These are phyloP conservation scores for Craspedostauros australis DNA, from an alignment of 108 stramenopile species.

Conservation along the genomic window DNA sequence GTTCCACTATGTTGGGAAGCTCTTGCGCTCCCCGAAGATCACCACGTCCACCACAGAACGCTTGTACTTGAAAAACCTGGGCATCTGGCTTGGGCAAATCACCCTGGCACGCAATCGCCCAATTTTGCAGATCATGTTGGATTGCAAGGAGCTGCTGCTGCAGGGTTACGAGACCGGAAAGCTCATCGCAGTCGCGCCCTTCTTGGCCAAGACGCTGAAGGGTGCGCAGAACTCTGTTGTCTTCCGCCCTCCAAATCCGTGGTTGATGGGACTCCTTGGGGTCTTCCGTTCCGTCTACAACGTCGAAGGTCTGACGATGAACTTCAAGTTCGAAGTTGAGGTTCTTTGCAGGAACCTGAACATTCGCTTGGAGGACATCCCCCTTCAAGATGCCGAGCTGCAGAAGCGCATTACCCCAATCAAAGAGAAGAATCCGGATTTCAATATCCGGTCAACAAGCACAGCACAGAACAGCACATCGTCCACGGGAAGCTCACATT, in stretches of 20 bases:
- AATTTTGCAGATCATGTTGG: slow-evolving; percentile 93
- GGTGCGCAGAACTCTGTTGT: slow-evolving; percentile 88
- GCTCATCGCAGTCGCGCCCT: slow-evolving; percentile 97
- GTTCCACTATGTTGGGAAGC: slow-evolving; percentile 88
- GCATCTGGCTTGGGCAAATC: slow-evolving; percentile 97
- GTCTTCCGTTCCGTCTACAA: slow-evolving; percentile 91
- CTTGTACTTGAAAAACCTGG: slow-evolving; percentile 95
- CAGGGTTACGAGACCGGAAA: slow-evolving; percentile 98
- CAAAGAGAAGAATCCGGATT: slow-evolving; percentile 96
- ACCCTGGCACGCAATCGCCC: slow-evolving; percentile 96
- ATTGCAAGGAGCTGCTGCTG: slow-evolving; percentile 95
- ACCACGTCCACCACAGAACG: slow-evolving; percentile 94
- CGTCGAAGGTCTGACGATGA: slow-evolving; percentile 98
- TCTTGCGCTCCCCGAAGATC: slow-evolving; percentile 90
- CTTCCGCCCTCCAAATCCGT: slow-evolving; percentile 98
- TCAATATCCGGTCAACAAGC: slow-evolving; percentile 80
- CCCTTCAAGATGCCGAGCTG: slow-evolving; percentile 62
- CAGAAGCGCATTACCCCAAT: slow-evolving; percentile 71
- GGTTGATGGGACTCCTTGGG: slow-evolving; percentile 96
- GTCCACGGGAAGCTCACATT: slow-evolving; percentile 2
- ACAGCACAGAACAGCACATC: slow-evolving; percentile 8
- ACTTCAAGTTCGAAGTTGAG: slow-evolving; percentile 99
- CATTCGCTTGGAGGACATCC: slow-evolving; percentile 89
- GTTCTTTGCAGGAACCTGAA: slow-evolving; percentile 97
- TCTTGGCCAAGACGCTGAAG: slow-evolving; percentile 97